phyloP scores from a whole-genome alignment of 2,329 filamentous ascomycete genomes.

The Oidium heveae region DNA sequence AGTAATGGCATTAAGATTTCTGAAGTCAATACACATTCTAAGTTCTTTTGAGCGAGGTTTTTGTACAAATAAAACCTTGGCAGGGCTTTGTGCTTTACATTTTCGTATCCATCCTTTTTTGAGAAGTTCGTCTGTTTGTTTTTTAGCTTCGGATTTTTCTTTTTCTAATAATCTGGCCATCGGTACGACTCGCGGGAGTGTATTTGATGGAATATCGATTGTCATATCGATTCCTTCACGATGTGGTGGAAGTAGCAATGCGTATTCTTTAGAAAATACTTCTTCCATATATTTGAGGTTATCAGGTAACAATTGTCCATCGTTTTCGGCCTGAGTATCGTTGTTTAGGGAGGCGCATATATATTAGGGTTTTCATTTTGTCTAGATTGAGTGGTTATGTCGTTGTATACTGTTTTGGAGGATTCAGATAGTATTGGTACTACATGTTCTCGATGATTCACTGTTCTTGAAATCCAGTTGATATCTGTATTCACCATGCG shows the following conservation, averaged over 20 bases:
- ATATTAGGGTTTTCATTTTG: not conserved
- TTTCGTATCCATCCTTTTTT: not conserved
- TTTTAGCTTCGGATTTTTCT: not conserved
- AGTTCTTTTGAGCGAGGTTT: constrained; percentile 1
- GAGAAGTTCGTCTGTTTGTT: not conserved
- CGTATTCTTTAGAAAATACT: not conserved
- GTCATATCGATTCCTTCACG: not conserved
- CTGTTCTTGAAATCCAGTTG: not conserved
- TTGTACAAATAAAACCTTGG: not conserved
- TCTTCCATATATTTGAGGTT: not conserved
- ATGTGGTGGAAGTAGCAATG: not conserved
- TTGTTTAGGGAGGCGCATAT: not conserved
- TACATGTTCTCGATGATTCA: not conserved
- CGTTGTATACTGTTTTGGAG: not conserved
- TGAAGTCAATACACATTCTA: not conserved
- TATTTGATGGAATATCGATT: not conserved
- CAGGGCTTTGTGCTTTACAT: not conserved
- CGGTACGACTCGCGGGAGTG: not conserved
- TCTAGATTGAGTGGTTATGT: not conserved
- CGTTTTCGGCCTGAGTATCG: not conserved
- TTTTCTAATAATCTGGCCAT: not conserved
- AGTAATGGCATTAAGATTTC: too few species aligned
- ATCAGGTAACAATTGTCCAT: not conserved
- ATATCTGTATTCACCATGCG: not conserved
- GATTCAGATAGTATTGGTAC: not conserved